These are phyloP conservation scores for Cymbopogon citratus DNA, from an alignment of 176 grass and related monocot genomes.

Conservation along the genomic window DNA sequence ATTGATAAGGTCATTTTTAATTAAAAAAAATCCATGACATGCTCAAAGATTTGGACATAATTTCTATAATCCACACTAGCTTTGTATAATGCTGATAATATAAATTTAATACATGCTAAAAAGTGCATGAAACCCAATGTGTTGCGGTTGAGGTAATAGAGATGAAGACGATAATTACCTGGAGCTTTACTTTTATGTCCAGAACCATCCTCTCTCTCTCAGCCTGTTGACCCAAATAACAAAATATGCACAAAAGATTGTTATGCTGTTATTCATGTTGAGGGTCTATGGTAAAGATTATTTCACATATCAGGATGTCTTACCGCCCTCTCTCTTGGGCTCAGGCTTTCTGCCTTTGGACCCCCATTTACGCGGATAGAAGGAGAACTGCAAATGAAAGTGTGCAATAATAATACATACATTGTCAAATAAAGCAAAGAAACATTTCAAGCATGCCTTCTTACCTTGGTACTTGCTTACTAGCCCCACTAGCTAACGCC, in stretches of 20 bases:
- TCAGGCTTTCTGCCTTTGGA: constrained; percentile 85
- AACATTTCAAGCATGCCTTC: constrained; percentile 12
- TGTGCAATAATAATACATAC: neutral
- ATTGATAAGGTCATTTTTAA: neutral
- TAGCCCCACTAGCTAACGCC: constrained; percentile 63
- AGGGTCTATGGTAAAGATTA: neutral
- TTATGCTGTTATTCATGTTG: constrained; percentile 6
- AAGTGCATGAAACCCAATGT: neutral
- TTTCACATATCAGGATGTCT: constrained; percentile 31
- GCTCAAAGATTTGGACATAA: constrained; percentile 1
- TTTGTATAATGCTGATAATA: neutral
- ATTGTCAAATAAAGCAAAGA: neutral
- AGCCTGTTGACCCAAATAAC: constrained; percentile 51
- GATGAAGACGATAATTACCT: constrained; percentile 52
- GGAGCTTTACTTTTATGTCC: constrained; percentile 99
- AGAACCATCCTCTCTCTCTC: constrained; percentile 97
- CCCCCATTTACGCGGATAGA: constrained; percentile 52
- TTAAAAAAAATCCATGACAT: neutral
- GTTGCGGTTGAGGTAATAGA: neutral
- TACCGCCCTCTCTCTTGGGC: constrained; percentile 94
- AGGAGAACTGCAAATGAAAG: constrained; percentile 48
- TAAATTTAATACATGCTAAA: neutral
- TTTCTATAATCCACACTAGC: constrained; percentile 7
- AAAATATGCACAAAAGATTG: constrained; percentile 7
- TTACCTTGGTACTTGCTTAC: constrained; percentile 64